Percentiles rank a stretch among this genome's conserved stretches.
Evolutionary conservation across 164 flowering plant species (phyloP).

Genomic region (Echeveria elegans): DNA sequence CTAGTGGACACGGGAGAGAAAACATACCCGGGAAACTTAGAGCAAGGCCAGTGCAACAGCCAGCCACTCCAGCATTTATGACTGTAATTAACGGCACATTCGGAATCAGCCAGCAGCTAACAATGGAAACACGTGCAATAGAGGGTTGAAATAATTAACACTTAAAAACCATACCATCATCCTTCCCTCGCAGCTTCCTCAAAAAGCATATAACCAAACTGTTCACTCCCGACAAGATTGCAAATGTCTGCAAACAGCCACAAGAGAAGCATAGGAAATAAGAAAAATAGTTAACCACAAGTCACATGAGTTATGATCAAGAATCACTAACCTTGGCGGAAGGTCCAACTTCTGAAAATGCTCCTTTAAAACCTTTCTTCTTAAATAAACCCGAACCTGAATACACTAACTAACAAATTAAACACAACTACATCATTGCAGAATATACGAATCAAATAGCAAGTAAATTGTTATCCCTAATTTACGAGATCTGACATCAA

Average conservation of each 20-base stretch:
- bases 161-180: conserved; percentile 56
- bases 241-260: conserved; percentile 58
- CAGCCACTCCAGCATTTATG: conserved; percentile 89
- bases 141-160: neutral
- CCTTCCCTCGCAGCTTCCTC: conserved; percentile 85
- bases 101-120: conserved; percentile 11
- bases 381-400: conserved; percentile 71
- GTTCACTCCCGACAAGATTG: conserved; percentile 87
- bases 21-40: conserved; percentile 78
- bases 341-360: conserved; percentile 72
- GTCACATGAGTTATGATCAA: neutral
- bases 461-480: neutral
- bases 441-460: neutral
- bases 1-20: neutral
- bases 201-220: conserved; percentile 85
- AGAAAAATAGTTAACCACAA: neutral
- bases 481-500: neutral
- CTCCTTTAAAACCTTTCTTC: conserved; percentile 87
- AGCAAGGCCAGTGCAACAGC: conserved; percentile 97
- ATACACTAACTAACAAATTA: neutral
- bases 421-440: neutral
- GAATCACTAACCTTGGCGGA: conserved; percentile 68
- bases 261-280: neutral
- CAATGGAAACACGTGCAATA: neutral
- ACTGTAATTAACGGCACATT: conserved; percentile 33